A percentile compares a stretch with the other conserved stretches of the same genome.
phyloP scores from a whole-genome alignment of 1,284 basidiomycete genomes.

The Baeospora myosura region DNA sequence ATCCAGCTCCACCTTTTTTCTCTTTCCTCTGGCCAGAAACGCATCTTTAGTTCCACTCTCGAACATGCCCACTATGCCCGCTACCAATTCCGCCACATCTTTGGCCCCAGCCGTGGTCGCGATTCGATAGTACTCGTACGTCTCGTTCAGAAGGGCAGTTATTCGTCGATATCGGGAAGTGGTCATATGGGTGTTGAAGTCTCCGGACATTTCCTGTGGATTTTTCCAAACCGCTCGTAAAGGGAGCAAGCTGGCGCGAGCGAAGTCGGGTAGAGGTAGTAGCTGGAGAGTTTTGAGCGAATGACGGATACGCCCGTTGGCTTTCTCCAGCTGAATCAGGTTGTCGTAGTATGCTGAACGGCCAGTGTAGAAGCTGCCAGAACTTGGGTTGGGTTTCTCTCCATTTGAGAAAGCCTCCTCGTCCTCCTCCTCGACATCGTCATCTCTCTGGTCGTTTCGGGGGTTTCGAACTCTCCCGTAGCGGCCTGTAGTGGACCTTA shows the following conservation, averaged over 20 bases:
- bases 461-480: slow-evolving; percentile 7
- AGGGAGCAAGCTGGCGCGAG: slow-evolving; percentile 52
- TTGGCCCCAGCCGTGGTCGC: slow-evolving; percentile 56
- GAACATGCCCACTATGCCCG: slow-evolving; percentile 53
- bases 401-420: slow-evolving; percentile 5
- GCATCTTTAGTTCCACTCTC: slow-evolving; percentile 57
- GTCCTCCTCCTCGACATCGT: slow-evolving; percentile 1
- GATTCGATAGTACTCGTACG: slow-evolving; percentile 68
- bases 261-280: slow-evolving; percentile 70
- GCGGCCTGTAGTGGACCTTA: slow-evolving; percentile 3
- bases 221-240: slow-evolving; percentile 64
- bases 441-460: neutral
- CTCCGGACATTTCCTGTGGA: slow-evolving; percentile 47
- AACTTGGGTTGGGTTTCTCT: slow-evolving; percentile 35
- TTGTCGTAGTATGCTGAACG: slow-evolving; percentile 73
- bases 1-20: slow-evolving; percentile 59
- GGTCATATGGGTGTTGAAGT: slow-evolving; percentile 58
- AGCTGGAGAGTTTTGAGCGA: slow-evolving; percentile 65
- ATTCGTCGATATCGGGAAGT: slow-evolving; percentile 71
- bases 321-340: slow-evolving; percentile 60
- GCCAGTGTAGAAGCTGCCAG: slow-evolving; percentile 86
- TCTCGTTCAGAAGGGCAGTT: slow-evolving; percentile 58
- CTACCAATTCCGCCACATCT: slow-evolving; percentile 50
- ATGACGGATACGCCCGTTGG: slow-evolving; percentile 50
- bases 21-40: slow-evolving; percentile 42